Percentiles rank a stretch among this genome's conserved stretches.
Conservation (phyloP, 2,329 filamentous ascomycete genomes). For the Knufia petricola region DNA sequence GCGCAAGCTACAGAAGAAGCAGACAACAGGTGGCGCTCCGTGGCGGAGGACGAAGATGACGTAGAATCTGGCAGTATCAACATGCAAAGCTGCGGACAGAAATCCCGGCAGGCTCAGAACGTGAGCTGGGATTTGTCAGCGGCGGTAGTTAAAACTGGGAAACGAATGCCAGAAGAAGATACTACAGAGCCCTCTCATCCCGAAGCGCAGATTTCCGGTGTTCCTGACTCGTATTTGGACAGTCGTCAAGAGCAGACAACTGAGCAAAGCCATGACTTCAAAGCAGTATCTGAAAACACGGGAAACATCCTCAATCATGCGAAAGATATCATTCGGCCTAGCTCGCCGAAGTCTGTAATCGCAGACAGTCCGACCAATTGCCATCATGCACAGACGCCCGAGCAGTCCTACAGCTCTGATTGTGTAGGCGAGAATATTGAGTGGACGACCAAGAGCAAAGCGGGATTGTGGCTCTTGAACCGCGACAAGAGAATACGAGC, state of each 20-base stretch:
- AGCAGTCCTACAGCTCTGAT: background rate
- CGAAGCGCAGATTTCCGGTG: no score
- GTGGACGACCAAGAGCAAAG: slow-evolving; percentile 5
- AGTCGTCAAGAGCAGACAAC: background rate
- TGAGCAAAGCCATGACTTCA: no score
- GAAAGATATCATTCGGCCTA: background rate
- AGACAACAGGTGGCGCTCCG: background rate
- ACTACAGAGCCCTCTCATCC: no score
- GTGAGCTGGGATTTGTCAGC: background rate
- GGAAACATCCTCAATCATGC: background rate
- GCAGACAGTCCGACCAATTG: background rate
- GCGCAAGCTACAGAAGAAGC: background rate
- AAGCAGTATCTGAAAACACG: no score
- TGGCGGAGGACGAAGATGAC: background rate
- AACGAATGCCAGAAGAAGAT: background rate
- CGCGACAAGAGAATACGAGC: slow-evolving; percentile 14
- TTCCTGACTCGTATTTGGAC: background rate
- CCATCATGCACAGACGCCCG: background rate
- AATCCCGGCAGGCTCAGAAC: background rate
- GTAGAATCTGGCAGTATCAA: background rate
- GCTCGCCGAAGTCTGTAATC: no score
- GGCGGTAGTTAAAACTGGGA: background rate
- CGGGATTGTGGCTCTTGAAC: slow-evolving; percentile 15
- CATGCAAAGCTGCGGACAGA: background rate
- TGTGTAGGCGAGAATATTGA: background rate